Percentiles rank a stretch among this genome's conserved stretches.
phyloP scores from a whole-genome alignment of 768 basidiomycete species.

The Russula earlei region DNA sequence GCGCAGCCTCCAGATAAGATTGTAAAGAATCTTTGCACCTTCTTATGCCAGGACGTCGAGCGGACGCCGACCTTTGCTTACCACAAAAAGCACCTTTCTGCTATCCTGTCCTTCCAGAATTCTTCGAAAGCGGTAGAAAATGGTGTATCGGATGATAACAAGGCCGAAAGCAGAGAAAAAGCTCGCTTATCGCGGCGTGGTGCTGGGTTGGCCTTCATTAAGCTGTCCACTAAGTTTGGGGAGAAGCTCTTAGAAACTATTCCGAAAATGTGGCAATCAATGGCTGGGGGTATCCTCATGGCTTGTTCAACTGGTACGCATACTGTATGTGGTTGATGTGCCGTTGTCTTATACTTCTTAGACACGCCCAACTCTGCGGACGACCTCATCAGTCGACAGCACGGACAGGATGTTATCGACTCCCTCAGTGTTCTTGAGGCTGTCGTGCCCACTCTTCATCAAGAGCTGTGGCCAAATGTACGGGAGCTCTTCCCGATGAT shows the following conservation, averaged over 20 bases:
- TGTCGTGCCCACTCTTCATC: slow-evolving; percentile 65
- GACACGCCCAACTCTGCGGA: slow-evolving; percentile 50
- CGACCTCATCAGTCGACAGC: slow-evolving; percentile 54
- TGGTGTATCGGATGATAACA: slow-evolving; percentile 37
- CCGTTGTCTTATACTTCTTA: not conserved
- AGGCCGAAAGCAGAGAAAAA: slow-evolving; percentile 46
- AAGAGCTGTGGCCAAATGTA: slow-evolving; percentile 59
- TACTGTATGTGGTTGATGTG: not conserved
- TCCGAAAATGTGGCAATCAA: slow-evolving; percentile 94
- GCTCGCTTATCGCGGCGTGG: slow-evolving; percentile 75
- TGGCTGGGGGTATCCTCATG: slow-evolving; percentile 67
- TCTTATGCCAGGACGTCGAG: slow-evolving; percentile 85
- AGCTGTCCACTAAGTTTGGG: slow-evolving; percentile 72
- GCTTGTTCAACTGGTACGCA: slow-evolving; percentile 57
- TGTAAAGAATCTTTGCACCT: slow-evolving; percentile 93
- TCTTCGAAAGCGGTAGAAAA: slow-evolving; percentile 27
- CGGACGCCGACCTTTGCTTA: slow-evolving; percentile 84
- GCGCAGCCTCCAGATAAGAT: slow-evolving; percentile 90
- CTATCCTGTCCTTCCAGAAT: slow-evolving; percentile 67
- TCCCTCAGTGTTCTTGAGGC: slow-evolving; percentile 84
- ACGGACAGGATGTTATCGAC: slow-evolving; percentile 87
- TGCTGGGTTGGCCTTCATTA: slow-evolving; percentile 71
- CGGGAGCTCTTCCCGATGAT: slow-evolving; percentile 68
- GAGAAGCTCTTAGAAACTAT: slow-evolving; percentile 59
- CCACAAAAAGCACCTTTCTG: slow-evolving; percentile 49